These are phyloP conservation scores for Penicillium dipodomyicola DNA, from an alignment of 495 filamentous ascomycete species.

Conservation along the genomic window DNA sequence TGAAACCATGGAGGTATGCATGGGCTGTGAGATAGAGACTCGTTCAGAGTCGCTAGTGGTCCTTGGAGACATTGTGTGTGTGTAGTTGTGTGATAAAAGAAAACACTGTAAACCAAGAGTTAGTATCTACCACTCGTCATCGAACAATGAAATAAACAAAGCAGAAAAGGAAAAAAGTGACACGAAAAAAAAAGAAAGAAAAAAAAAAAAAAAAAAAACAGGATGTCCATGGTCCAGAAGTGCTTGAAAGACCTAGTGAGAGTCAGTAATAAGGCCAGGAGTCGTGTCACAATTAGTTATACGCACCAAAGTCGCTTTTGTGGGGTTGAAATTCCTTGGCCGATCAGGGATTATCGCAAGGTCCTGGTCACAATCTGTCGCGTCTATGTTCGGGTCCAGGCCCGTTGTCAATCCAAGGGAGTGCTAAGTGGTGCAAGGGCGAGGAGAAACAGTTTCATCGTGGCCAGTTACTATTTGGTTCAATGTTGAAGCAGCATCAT, in stretches of 20 bases:
- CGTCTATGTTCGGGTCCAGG: constrained; percentile 1
- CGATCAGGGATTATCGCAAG: neutral
- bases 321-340: constrained; percentile 13
- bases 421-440: constrained; percentile 3
- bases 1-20: constrained; percentile 38
- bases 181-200: constrained; percentile 10
- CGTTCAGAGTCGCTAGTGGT: constrained; percentile 39
- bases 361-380: constrained; percentile 4
- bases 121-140: constrained; percentile 33
- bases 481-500: constrained; percentile 12
- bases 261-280: constrained; percentile 15
- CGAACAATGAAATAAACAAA: constrained; percentile 5
- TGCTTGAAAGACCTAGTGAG: constrained; percentile 16
- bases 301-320: constrained; percentile 21
- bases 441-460: neutral
- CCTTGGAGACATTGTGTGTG: constrained; percentile 39
- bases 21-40: constrained; percentile 39
- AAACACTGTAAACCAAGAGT: constrained; percentile 36
- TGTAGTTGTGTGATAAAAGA: constrained; percentile 18
- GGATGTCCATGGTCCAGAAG: constrained; percentile 28
- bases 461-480: constrained; percentile 14
- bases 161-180: constrained; percentile 16
- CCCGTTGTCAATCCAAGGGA: constrained; percentile 13
- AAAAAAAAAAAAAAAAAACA: constrained; percentile 16
- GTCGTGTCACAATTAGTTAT: neutral